phyloP scores from a whole-genome alignment of 1,284 basidiomycete genomes.

The Cystobasidium sp. region DNA sequence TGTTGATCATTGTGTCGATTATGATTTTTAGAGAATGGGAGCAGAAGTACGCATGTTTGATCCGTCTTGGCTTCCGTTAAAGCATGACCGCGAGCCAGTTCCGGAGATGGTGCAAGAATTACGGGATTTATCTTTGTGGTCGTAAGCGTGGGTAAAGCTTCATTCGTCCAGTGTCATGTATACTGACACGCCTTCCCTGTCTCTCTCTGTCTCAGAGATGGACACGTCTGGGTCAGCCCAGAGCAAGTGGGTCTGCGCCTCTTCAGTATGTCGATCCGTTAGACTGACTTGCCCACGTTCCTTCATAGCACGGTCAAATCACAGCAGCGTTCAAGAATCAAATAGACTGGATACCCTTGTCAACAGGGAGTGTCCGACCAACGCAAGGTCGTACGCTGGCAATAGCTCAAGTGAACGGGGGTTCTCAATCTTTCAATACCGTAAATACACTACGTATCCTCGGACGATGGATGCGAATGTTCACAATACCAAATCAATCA shows the following conservation, averaged over 20 bases:
- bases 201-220: conserved; percentile 50
- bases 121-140: conserved; percentile 53
- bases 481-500: conserved; percentile 54
- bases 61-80: conserved; percentile 56
- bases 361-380: conserved; percentile 56
- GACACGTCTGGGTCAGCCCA: conserved; percentile 57
- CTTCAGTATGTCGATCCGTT: too few relatives aligned
- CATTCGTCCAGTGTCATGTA: not conserved
- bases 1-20: not conserved
- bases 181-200: not conserved
- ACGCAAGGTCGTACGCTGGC: conserved; percentile 57
- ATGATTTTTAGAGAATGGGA: conserved; percentile 47
- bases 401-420: conserved; percentile 57
- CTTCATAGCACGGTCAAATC: conserved; percentile 53
- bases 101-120: conserved; percentile 56
- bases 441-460: conserved; percentile 57
- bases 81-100: conserved; percentile 54
- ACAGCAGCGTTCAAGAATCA: conserved; percentile 59
- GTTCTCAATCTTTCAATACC: conserved; percentile 58
- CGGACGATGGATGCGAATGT: conserved; percentile 58
- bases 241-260: too few relatives aligned
- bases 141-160: conserved; percentile 2
- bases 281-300: not conserved
- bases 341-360: conserved; percentile 58
- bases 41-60: conserved; percentile 57